Conservation (phyloP, 495 filamentous ascomycete species). For the Aspergillus cristatus region DNA sequence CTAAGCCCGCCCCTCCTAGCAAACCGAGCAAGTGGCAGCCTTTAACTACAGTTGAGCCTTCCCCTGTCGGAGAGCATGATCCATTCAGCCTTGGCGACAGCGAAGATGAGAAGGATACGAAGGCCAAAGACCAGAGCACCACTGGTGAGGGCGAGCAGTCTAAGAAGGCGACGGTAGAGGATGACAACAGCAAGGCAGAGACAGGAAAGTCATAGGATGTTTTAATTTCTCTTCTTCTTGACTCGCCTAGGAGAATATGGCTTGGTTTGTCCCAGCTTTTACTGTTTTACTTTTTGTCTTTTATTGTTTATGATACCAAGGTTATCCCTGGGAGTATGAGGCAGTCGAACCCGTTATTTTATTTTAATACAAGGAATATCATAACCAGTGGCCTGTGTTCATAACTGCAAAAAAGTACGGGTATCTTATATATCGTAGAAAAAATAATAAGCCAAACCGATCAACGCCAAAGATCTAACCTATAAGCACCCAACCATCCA, state of each 20-base stretch:
- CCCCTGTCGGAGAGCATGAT: slow-evolving; percentile 82
- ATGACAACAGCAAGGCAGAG: slow-evolving; percentile 20
- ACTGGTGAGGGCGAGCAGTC: slow-evolving; percentile 58
- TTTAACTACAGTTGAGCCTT: slow-evolving; percentile 75
- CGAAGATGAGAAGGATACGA: slow-evolving; percentile 83
- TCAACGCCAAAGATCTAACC: not conserved
- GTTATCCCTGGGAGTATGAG: too few relatives aligned
- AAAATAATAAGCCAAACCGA: slow-evolving; percentile 1
- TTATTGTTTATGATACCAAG: not conserved
- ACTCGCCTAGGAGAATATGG: slow-evolving; percentile 1
- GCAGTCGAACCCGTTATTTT: too few relatives aligned
- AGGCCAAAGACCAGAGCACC: slow-evolving; percentile 51
- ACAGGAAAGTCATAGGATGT: slow-evolving; percentile 18
- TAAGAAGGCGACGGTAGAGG: slow-evolving; percentile 62
- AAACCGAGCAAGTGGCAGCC: slow-evolving; percentile 97
- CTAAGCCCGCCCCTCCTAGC: slow-evolving; percentile 32
- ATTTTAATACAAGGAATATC: too few relatives aligned
- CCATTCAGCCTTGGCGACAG: slow-evolving; percentile 95
- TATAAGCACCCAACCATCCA: too few relatives aligned
- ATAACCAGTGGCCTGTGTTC: too few relatives aligned
- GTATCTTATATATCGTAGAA: not conserved
- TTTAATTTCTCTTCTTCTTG: not conserved
- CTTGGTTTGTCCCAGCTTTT: not conserved
- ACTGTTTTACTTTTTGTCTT: not conserved
- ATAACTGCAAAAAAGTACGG: not conserved